Base-by-base conservation (phyloP, 2,329 filamentous ascomycete genomes). In the Cytospora paraplurivora region DNA sequence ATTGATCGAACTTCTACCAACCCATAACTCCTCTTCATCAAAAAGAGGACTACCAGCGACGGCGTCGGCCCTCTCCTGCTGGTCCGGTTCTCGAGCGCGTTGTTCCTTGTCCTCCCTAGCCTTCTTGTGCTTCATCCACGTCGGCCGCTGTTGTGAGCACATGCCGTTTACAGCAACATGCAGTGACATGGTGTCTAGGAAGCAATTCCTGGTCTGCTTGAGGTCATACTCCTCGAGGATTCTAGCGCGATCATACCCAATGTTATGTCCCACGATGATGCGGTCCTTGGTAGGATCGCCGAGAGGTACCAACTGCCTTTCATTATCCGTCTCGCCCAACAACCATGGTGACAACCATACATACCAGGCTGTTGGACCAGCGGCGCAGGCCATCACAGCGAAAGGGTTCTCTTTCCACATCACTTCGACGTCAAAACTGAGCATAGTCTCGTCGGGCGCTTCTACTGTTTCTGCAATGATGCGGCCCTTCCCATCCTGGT, bases 121-220 rank as follows among this genome's bases (percentile, higher is more conserved):
- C 78, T 99, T 99, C 73, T 92, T 91, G 75, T 97, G 92, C 75
- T 92, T 96, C 88, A 97, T 93, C 95, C 95, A 99, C 0, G 92
- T 97, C 10, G 96, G 95, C 56, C 95, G 86, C 75, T 99, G 95
- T 68, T 91, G 89, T 27, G 95, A 98, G 76, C 95, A 99, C 95
- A 99, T 99, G 67, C 95, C 95, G 73, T 99, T 99, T 32, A 97
- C 94, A 2, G 96, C 96, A 8, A 97, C 94, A 74, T 99, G 95
- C 21, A 99, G 80, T 1, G 94, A 98, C 95, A 99, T 99, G 35
- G 95, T 99, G 74, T 99, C 95, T 58, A 99, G 77, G 73, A 97
- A 99, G 51, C 86, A 89, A 69, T 93, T 98, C 47, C 87, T 86
- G 1, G 92, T 89, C 74, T 97, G 94, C 61, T 86, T 81, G 49